These are phyloP conservation scores for Luffa acutangula DNA, from an alignment of 306 rosid species.

Conservation along the genomic window DNA sequence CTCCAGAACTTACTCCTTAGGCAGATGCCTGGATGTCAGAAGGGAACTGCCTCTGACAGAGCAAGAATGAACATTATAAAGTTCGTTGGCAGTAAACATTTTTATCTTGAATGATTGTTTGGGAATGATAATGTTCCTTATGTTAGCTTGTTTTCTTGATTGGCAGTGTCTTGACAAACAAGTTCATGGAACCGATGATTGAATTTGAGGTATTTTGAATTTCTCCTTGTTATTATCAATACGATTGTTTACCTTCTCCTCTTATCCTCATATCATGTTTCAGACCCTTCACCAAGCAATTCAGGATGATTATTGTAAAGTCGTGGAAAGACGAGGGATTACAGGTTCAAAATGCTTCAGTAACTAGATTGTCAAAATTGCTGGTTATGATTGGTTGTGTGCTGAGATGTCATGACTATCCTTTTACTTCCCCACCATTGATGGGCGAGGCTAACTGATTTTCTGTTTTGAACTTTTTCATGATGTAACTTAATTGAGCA, in stretches of 20 bases:
- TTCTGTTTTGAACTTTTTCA: conserved; percentile 15
- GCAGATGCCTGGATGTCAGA: conserved; percentile 86
- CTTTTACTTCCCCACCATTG: neutral
- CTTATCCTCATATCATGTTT: conserved; percentile 15
- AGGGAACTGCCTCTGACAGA: conserved; percentile 86
- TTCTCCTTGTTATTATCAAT: conserved; percentile 5
- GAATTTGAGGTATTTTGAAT: conserved; percentile 68
- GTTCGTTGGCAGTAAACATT: conserved; percentile 27
- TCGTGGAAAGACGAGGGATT: conserved; percentile 93
- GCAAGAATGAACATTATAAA: conserved; percentile 91
- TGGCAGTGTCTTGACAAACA: conserved; percentile 69
- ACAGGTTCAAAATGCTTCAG: conserved; percentile 55
- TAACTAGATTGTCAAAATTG: conserved; percentile 8
- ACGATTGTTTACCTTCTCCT: conserved; percentile 11
- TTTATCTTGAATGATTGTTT: neutral
- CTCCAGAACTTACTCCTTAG: conserved; percentile 64
- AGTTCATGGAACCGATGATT: conserved; percentile 74
- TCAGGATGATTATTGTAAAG: conserved; percentile 97
- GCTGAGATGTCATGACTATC: neutral
- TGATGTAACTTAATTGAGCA: conserved; percentile 27
- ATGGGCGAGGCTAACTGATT: neutral
- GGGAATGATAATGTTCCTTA: conserved; percentile 7
- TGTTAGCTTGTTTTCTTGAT: conserved; percentile 10
- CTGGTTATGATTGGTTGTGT: neutral
- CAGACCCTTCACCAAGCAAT: conserved; percentile 89